These are phyloP conservation scores for Teunomyces cretensis DNA, from an alignment of 805 yeast species.

Conservation along the genomic window DNA sequence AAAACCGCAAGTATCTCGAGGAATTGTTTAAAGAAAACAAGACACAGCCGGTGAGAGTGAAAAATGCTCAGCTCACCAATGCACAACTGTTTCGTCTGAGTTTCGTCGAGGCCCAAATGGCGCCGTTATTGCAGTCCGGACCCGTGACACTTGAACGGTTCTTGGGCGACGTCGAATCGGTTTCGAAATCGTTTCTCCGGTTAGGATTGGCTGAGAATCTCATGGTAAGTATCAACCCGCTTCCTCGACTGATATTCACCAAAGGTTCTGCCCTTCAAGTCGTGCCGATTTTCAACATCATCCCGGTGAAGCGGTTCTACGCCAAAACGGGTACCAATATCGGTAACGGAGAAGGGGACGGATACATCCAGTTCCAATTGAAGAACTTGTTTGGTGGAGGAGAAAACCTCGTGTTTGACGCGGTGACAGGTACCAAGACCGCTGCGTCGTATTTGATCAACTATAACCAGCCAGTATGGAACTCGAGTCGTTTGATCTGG, in stretches of 20 bases:
- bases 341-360: conserved; percentile 97
- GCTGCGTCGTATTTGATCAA: conserved; percentile 50
- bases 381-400: conserved; percentile 60
- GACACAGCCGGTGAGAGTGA: conserved; percentile 42
- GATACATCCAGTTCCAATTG: conserved; percentile 72
- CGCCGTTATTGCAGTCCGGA: conserved; percentile 38
- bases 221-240: conserved; percentile 29
- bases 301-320: conserved; percentile 66
- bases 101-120: conserved; percentile 47
- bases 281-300: conserved; percentile 36
- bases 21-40: conserved; percentile 31
- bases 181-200: conserved; percentile 43
- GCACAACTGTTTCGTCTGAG: conserved; percentile 45
- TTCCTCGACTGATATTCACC: conserved; percentile 20
- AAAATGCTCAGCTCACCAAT: conserved; percentile 49
- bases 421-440: conserved; percentile 50
- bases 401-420: conserved; percentile 51
- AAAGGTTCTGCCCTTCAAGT: conserved; percentile 20
- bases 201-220: conserved; percentile 45
- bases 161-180: conserved; percentile 41
- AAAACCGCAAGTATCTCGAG: conserved; percentile 32
- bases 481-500: conserved; percentile 39
- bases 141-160: conserved; percentile 40
- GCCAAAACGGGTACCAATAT: conserved; percentile 94
- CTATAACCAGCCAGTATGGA: conserved; percentile 45